Conservation (phyloP, 192 early-diverging fungal genomes). For the Pilaira anomala region DNA sequence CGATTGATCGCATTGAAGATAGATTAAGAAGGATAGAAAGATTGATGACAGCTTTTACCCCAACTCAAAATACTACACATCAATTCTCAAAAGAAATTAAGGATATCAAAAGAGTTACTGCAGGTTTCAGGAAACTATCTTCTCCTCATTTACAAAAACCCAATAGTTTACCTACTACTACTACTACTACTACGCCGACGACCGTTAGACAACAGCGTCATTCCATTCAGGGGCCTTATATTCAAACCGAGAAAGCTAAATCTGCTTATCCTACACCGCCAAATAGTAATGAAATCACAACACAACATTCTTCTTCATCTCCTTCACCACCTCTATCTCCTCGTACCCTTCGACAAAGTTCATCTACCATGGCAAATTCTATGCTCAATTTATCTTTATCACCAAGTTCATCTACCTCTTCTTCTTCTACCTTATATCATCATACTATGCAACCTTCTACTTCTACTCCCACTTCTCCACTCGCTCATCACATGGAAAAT, state of each 20-base stretch:
- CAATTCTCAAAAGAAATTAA: background rate
- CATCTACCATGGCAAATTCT: constrained; percentile 5
- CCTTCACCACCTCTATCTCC: constrained; percentile 11
- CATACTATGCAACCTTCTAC: background rate
- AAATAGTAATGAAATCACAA: background rate
- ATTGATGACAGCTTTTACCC: constrained; percentile 31
- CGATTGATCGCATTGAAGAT: constrained; percentile 39
- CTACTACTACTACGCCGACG: no score
- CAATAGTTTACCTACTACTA: background rate
- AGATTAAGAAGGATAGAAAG: constrained; percentile 33
- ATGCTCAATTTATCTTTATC: constrained; percentile 10
- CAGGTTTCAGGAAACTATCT: constrained; percentile 6
- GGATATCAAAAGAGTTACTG: constrained; percentile 3
- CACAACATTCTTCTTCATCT: background rate
- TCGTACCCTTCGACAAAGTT: background rate
- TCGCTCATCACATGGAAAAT: background rate
- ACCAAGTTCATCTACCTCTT: background rate
- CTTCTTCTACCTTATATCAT: background rate
- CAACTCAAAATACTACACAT: constrained; percentile 18
- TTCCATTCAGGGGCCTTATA: constrained; percentile 20
- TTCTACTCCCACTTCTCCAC: constrained; percentile 18
- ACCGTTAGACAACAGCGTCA: constrained; percentile 23
- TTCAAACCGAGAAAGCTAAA: no score
- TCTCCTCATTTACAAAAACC: constrained; percentile 4
- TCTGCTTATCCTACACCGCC: no score